Evolutionary conservation across 768 basidiomycete genomes (phyloP).

Genomic region (Hygrophorus pudorinus): DNA sequence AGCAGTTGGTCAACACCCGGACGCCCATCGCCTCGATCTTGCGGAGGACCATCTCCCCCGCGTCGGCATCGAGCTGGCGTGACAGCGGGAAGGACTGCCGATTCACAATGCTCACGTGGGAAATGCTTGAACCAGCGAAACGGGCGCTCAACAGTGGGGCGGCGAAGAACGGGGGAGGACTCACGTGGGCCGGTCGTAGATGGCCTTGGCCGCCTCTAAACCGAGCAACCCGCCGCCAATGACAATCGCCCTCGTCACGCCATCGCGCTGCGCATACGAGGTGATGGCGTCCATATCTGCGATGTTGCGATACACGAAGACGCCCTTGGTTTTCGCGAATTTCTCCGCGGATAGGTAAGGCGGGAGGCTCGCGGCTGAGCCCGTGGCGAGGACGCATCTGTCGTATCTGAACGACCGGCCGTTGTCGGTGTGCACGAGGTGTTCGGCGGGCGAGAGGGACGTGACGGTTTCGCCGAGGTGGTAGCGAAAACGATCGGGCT

Average conservation of each 20-base stretch:
- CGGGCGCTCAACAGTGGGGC: too few species aligned
- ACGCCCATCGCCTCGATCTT: conserved; percentile 55
- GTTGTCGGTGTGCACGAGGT: conserved; percentile 37
- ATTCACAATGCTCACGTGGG: conserved; percentile 42
- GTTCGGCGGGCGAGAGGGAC: conserved; percentile 25
- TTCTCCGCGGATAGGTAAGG: conserved; percentile 37
- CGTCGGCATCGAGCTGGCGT: conserved; percentile 46
- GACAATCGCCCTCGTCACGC: conserved; percentile 39
- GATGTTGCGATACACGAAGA: conserved; percentile 68
- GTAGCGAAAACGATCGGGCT: conserved; percentile 45
- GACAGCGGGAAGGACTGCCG: conserved; percentile 44
- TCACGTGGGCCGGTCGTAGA: conserved; percentile 41
- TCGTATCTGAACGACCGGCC: conserved; percentile 42
- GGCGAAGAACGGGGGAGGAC: conserved; percentile 8
- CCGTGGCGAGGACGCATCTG: conserved; percentile 59
- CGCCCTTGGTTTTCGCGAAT: conserved; percentile 34
- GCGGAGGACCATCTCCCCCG: conserved; percentile 49
- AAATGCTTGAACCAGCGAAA: conserved; percentile 20
- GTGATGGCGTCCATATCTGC: conserved; percentile 58
- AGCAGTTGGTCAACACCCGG: conserved; percentile 36
- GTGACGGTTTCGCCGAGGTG: conserved; percentile 38
- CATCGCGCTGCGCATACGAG: conserved; percentile 37
- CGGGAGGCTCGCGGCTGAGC: conserved; percentile 56
- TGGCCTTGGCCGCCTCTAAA: conserved; percentile 66
- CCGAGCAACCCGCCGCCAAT: conserved; percentile 67